phyloP scores from a whole-genome alignment of 73 alveolate species.

The Tetrahymena thermophila region DNA sequence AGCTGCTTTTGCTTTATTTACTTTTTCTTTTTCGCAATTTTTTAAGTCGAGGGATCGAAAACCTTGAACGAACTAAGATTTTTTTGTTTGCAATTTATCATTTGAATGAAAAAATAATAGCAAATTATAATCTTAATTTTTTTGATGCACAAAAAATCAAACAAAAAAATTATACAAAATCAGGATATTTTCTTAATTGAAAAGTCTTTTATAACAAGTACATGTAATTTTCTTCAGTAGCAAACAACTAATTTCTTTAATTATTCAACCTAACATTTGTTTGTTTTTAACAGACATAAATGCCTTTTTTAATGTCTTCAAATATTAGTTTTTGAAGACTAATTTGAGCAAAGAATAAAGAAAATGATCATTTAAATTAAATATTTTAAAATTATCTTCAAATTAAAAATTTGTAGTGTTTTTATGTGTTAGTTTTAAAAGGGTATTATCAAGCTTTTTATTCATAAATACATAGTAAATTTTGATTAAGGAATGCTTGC shows the following conservation, averaged over 20 bases:
- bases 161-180: background rate
- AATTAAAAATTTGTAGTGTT: background rate
- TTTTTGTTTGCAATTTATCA: background rate
- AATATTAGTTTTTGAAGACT: background rate
- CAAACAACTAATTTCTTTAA: background rate
- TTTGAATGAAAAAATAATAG: background rate
- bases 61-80: too few species aligned
- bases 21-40: too few species aligned
- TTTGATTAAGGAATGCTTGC: background rate
- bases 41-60: too few species aligned
- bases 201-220: background rate
- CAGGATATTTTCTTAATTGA: background rate
- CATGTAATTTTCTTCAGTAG: background rate
- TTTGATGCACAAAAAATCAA: background rate
- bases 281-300: background rate
- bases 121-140: background rate
- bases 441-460: background rate
- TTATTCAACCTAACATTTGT: background rate
- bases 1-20: too few species aligned
- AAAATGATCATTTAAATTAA: background rate
- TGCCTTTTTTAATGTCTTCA: background rate
- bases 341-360: background rate
- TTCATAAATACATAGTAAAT: background rate
- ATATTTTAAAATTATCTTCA: too few species aligned
- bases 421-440: background rate